A percentile compares a stretch with the other conserved stretches of the same genome.
These are phyloP conservation scores for Mycena maculata DNA, from an alignment of 768 basidiomycete genomes.

Conservation along the genomic window DNA sequence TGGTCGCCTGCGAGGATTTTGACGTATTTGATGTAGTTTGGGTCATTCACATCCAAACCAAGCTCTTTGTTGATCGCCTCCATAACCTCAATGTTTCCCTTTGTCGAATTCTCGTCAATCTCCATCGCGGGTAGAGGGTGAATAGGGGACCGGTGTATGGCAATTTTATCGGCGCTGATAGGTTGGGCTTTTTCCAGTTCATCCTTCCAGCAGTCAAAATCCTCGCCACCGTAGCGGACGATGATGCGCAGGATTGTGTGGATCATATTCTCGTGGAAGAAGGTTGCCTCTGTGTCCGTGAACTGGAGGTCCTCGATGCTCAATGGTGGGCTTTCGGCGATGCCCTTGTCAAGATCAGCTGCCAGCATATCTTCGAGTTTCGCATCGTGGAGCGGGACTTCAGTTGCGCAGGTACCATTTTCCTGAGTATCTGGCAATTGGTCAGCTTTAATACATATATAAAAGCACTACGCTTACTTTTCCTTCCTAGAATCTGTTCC, in stretches of 20 bases:
- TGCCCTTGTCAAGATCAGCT: slow-evolving; percentile 23
- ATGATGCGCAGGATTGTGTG: slow-evolving; percentile 30
- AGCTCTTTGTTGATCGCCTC: slow-evolving; percentile 29
- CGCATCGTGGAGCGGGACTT: slow-evolving; percentile 34
- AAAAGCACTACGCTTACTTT: background rate
- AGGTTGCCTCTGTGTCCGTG: slow-evolving; percentile 19
- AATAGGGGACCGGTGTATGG: slow-evolving; percentile 19
- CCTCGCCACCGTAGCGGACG: slow-evolving; percentile 27
- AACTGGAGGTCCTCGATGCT: slow-evolving; percentile 35
- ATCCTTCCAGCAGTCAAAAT: slow-evolving; percentile 5
- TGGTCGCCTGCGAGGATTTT: slow-evolving; percentile 35
- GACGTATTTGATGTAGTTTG: slow-evolving; percentile 14
- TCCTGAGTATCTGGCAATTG: slow-evolving; percentile 36
- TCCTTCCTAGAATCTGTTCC: slow-evolving; percentile 7
- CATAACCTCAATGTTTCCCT: slow-evolving; percentile 33
- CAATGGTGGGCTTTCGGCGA: slow-evolving; percentile 34
- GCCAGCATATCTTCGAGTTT: slow-evolving; percentile 34
- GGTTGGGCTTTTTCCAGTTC: slow-evolving; percentile 18
- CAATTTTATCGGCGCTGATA: slow-evolving; percentile 17
- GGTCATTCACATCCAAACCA: slow-evolving; percentile 4
- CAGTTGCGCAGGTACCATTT: slow-evolving; percentile 45
- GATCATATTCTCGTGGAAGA: slow-evolving; percentile 8
- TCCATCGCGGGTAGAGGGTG: slow-evolving; percentile 31
- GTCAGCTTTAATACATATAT: background rate
- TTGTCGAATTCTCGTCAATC: slow-evolving; percentile 34